Conservation (phyloP, 2,329 filamentous ascomycete genomes). For the Ceratocystiopsis sp. region DNA sequence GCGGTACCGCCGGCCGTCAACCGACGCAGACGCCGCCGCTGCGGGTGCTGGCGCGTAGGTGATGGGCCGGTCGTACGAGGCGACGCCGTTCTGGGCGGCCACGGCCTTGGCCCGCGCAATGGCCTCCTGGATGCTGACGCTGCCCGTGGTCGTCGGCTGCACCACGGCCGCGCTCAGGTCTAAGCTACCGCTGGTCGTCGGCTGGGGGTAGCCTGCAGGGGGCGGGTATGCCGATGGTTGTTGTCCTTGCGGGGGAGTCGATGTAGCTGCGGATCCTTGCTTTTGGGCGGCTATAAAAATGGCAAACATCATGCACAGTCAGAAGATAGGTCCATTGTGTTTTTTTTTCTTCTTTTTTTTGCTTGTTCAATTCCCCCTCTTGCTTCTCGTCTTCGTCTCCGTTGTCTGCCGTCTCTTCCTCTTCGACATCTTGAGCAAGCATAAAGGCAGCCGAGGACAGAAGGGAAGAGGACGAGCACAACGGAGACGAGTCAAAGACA, state of each 20-base stretch:
- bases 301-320: slow-evolving; percentile 5
- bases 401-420: too few relatives aligned
- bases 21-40: not conserved
- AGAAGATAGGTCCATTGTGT: slow-evolving; percentile 4
- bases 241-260: slow-evolving; percentile 6
- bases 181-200: slow-evolving; percentile 56
- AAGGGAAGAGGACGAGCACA: too few relatives aligned
- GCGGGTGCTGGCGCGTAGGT: slow-evolving; percentile 25
- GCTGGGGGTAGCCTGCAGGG: slow-evolving; percentile 32
- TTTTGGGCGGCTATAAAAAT: slow-evolving; percentile 11
- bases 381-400: too few relatives aligned
- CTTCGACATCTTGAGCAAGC: too few relatives aligned
- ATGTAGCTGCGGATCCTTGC: slow-evolving; percentile 1
- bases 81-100: slow-evolving; percentile 60
- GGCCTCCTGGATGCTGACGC: slow-evolving; percentile 68
- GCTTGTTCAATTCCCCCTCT: too few relatives aligned
- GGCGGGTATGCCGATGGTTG: slow-evolving; percentile 6
- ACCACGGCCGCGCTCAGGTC: slow-evolving; percentile 62
- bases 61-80: slow-evolving; percentile 40
- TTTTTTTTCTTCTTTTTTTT: too few relatives aligned
- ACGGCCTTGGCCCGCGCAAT: slow-evolving; percentile 72
- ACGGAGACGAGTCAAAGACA: not conserved
- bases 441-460: too few relatives aligned
- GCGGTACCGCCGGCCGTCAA: slow-evolving; percentile 36
- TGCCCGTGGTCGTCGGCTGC: slow-evolving; percentile 63